These are phyloP conservation scores for Chlorella sp. DNA, from an alignment of 139 green algal genomes.

Conservation along the genomic window DNA sequence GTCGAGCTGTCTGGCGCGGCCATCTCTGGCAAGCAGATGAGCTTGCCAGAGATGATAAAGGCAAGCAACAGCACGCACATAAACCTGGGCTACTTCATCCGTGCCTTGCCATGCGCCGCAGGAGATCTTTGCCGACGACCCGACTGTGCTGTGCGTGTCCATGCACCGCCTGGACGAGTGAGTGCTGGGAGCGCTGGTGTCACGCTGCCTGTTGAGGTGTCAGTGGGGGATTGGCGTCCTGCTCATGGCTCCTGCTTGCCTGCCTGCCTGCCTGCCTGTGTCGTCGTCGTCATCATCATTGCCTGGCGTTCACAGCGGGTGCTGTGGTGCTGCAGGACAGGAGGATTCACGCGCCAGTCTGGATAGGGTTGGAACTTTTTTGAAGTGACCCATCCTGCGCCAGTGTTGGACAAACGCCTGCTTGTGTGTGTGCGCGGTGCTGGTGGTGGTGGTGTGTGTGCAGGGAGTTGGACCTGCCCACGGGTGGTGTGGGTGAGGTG, in stretches of 20 bases:
- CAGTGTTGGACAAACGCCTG: not conserved
- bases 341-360: too few species aligned
- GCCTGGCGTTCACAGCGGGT: not conserved
- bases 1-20: too few species aligned
- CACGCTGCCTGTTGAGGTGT: not conserved
- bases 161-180: conserved; percentile 48
- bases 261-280: not conserved
- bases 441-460: not conserved
- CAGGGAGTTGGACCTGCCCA: conserved; percentile 56
- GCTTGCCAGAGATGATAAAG: too few species aligned
- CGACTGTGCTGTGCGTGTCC: conserved; percentile 57
- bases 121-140: conserved; percentile 56
- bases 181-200: not conserved
- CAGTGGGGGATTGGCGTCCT: not conserved
- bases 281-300: not conserved
- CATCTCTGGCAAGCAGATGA: not conserved
- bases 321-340: not conserved
- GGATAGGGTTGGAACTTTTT: too few species aligned
- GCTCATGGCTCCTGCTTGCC: not conserved
- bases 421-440: not conserved
- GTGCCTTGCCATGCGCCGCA: conserved; percentile 7
- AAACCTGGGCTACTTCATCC: too few species aligned
- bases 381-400: too few species aligned
- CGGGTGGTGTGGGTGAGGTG: conserved; percentile 29
- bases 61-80: too few species aligned